phyloP scores from a whole-genome alignment of 192 early-diverging fungal species.

The Umbelopsis isabellina region DNA sequence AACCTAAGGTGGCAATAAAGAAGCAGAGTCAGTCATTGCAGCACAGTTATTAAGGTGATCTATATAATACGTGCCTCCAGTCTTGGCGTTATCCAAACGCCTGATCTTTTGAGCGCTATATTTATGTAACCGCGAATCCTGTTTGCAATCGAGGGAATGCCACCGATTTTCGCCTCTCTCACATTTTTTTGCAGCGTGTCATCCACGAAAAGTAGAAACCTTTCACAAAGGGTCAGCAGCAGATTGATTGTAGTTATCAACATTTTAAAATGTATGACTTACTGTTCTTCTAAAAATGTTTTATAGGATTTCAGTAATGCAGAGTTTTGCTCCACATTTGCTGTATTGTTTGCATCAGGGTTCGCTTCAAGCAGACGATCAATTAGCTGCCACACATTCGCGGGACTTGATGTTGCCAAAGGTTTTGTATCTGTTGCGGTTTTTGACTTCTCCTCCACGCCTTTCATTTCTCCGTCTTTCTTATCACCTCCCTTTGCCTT shows the following conservation, averaged over 20 bases:
- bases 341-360: not conserved
- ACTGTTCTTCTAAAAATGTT: slow-evolving; percentile 59
- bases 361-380: slow-evolving; percentile 4
- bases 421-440: not conserved
- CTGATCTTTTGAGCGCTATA: slow-evolving; percentile 65
- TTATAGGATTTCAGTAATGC: slow-evolving; percentile 46
- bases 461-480: not conserved
- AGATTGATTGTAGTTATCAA: no score
- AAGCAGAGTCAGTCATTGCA: not conserved
- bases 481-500: not conserved
- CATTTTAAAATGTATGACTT: slow-evolving; percentile 5
- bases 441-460: not conserved
- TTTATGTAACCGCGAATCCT: slow-evolving; percentile 75
- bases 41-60: not conserved
- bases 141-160: slow-evolving; percentile 74
- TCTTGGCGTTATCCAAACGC: slow-evolving; percentile 43
- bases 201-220: slow-evolving; percentile 53
- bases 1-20: slow-evolving; percentile 30
- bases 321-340: not conserved
- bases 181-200: slow-evolving; percentile 60
- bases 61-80: slow-evolving; percentile 38
- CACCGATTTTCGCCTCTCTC: slow-evolving; percentile 73
- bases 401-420: not conserved
- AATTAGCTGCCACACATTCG: slow-evolving; percentile 9
- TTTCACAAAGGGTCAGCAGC: not conserved